Conservation (phyloP, 2,329 filamentous ascomycete genomes). For the Sporothrix euskadiensis region DNA sequence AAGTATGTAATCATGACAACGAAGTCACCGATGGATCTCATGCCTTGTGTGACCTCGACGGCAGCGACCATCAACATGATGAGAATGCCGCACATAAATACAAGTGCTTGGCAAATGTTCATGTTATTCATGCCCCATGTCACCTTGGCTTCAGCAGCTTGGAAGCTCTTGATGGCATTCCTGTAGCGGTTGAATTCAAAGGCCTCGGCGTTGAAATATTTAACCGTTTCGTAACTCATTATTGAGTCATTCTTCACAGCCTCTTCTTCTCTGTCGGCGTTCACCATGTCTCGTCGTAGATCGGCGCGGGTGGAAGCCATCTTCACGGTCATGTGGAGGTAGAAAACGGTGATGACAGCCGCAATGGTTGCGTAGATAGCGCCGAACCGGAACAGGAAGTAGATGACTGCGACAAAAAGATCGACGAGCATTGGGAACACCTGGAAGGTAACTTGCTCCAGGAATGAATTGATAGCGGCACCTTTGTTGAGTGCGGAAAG, state of each 20-base stretch:
- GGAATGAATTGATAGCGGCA: constrained; percentile 90
- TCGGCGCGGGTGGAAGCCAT: constrained; percentile 93
- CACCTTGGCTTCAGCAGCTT: constrained; percentile 73
- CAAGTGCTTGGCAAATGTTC: constrained; percentile 77
- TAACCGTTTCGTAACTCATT: constrained; percentile 95
- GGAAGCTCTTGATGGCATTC: constrained; percentile 68
- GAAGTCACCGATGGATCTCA: constrained; percentile 68
- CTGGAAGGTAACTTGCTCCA: constrained; percentile 95
- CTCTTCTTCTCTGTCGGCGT: constrained; percentile 90
- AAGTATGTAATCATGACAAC: constrained; percentile 74
- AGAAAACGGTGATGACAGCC: constrained; percentile 88
- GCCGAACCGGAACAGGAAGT: constrained; percentile 77
- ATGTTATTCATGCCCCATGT: constrained; percentile 75
- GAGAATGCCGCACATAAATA: constrained; percentile 76
- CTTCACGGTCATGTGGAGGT: constrained; percentile 93
- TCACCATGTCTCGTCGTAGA: constrained; percentile 90
- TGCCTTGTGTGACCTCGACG: constrained; percentile 70
- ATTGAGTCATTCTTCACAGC: constrained; percentile 99
- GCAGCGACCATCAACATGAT: constrained; percentile 72
- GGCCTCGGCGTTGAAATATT: constrained; percentile 83
- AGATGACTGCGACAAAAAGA: constrained; percentile 78
- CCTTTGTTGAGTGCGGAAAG: constrained; percentile 95
- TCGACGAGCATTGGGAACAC: constrained; percentile 94
- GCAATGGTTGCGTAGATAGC: constrained; percentile 89
- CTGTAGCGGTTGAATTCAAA: constrained; percentile 77